phyloP scores from a whole-genome alignment of 192 early-diverging fungal genomes.

The Helicostylum pulchrum region DNA sequence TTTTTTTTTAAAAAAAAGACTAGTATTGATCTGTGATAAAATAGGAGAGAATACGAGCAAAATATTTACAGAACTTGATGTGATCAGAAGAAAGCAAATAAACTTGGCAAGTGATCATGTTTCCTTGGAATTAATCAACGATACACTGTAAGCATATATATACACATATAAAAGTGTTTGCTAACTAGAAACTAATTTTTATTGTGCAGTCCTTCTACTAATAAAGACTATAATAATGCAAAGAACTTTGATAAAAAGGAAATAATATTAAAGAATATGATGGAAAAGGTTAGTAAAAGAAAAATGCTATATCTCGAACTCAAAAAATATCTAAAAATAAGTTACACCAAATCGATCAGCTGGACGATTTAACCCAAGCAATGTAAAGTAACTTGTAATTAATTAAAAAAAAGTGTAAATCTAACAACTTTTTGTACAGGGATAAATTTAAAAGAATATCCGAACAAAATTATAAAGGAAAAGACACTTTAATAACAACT shows the following conservation, averaged over 20 bases:
- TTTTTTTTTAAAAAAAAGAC: neutral
- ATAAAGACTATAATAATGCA: neutral
- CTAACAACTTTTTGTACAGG: neutral
- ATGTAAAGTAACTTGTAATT: too few species aligned
- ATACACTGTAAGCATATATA: slow-evolving; percentile 19
- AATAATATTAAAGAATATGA: slow-evolving; percentile 4
- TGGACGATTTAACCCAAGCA: slow-evolving; percentile 11
- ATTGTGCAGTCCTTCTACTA: neutral
- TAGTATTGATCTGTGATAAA: neutral
- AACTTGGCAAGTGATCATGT: slow-evolving; percentile 28
- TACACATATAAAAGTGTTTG: neutral
- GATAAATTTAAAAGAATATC: slow-evolving; percentile 7
- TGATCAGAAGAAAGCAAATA: slow-evolving; percentile 28
- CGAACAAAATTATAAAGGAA: neutral
- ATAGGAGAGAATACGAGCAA: slow-evolving; percentile 15
- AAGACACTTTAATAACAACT: neutral
- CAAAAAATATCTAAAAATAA: neutral
- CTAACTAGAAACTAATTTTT: neutral
- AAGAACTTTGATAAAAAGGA: slow-evolving; percentile 18
- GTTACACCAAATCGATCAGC: neutral
- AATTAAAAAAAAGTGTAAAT: too few species aligned
- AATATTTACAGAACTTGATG: slow-evolving; percentile 26
- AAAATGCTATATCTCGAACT: neutral
- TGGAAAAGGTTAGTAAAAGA: slow-evolving; percentile 18
- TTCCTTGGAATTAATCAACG: slow-evolving; percentile 22